phyloP scores from a whole-genome alignment of 257 asterid species.

The Ophiorrhiza pumila region DNA sequence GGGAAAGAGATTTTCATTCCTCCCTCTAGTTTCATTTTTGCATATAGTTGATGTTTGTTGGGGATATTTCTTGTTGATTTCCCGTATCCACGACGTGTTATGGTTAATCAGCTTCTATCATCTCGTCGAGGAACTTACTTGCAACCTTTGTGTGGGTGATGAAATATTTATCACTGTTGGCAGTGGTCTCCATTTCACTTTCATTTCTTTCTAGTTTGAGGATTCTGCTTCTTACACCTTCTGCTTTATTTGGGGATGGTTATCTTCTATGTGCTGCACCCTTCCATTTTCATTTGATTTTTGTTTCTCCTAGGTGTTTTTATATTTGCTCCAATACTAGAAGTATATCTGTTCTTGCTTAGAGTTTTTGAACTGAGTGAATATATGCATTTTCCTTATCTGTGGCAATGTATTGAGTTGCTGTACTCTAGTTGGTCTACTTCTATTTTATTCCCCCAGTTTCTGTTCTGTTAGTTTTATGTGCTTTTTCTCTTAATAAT shows the following conservation, averaged over 20 bases:
- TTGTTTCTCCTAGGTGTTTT: no score
- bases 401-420: not conserved
- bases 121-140: no score
- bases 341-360: not conserved
- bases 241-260: no score
- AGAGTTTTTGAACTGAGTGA: not conserved
- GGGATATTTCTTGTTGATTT: not conserved
- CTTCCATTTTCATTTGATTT: no score
- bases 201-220: not conserved
- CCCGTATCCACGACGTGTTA: no score
- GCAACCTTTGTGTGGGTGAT: not conserved
- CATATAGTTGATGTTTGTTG: not conserved
- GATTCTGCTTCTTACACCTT: not conserved
- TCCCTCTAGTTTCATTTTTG: not conserved
- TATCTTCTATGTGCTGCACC: no score
- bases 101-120: no score
- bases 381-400: not conserved
- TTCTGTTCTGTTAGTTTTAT: not conserved
- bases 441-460: not conserved
- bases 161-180: not conserved
- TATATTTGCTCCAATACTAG: not conserved
- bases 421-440: not conserved
- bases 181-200: not conserved
- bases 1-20: not conserved
- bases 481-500: conserved; percentile 15